Evolutionary conservation across 2,329 filamentous ascomycete genomes (phyloP), one percentile per base, ranked within the genome.

Genomic region (Lachnellula hyalina): DNA sequence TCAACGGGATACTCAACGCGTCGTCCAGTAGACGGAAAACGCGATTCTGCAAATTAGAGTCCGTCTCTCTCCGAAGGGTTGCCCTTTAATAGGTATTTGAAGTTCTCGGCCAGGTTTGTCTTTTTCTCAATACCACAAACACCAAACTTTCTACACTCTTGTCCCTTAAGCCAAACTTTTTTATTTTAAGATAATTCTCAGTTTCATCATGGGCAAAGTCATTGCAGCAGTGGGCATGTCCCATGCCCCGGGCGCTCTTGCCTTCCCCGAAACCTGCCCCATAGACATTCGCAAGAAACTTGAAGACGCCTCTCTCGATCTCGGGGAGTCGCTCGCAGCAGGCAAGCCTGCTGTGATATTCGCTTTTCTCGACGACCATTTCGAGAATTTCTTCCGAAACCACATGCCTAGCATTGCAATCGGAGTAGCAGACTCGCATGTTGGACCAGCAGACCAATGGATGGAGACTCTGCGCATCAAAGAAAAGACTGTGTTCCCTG

Each of bases 361-460:
- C 52, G 66, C 65, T 15, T 69, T 68, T 49, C 64, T 69, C 1
- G 65, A 69, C 49, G 65, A 67, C 51, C 63, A 69, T 50, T 69
- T 67, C 52, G 63, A 67, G 48, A 69, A 67, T 50, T 67, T 68
- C 60, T 67, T 63, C 59, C 59, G 65, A 35, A 65, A 63, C 40
- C 61, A 65, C 49, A 67, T 66, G 60, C 66, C 64, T 28, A 62
- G 61, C 6, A 65, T 67, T 23, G 61, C 64, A n/a, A 59, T 68
- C 11, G 56, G 62, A 6, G 60, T 69, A 9, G 62, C 67, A 14
- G 56, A 65, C 11, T 45, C 55, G 15, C 64, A 67, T 38, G 56
- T 63, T 41, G 65, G 66, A 12, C 67, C 65, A 9, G 67, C 67
- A 19, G 65, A 67, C 53, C 65, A 68, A 52, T 66, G 63, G 60